Conservation (phyloP, 208 protist species). For the Sergeia podlipaevii region DNA sequence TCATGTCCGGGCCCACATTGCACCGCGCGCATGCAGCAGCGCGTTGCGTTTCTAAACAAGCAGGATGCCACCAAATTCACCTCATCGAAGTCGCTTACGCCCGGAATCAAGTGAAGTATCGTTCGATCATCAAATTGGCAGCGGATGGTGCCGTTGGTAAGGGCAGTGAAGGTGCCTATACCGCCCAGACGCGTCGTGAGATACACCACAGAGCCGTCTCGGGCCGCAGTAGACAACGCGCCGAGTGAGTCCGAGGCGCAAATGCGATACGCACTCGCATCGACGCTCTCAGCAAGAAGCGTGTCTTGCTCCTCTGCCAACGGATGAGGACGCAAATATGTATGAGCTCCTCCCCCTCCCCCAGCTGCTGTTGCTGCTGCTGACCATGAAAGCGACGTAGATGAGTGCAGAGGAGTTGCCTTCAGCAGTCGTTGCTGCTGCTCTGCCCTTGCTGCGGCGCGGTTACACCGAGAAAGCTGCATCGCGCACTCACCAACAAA, state of each 20-base stretch:
- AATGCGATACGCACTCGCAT: no score
- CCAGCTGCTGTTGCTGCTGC: not conserved
- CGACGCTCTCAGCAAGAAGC: constrained; percentile 5
- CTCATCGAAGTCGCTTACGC: constrained; percentile 52
- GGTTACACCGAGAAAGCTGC: constrained; percentile 48
- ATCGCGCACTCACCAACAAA: constrained; percentile 28
- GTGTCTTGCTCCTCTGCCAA: constrained; percentile 5
- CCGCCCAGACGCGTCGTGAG: constrained; percentile 67
- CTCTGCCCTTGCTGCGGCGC: no score
- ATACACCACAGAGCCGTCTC: constrained; percentile 32
- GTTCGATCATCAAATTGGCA: constrained; percentile 81
- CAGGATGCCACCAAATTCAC: constrained; percentile 47
- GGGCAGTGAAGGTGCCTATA: constrained; percentile 71
- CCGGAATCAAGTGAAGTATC: constrained; percentile 65
- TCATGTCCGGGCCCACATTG: constrained; percentile 47
- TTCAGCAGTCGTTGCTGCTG: constrained; percentile 11
- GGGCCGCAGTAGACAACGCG: constrained; percentile 5
- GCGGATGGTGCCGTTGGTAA: constrained; percentile 77
- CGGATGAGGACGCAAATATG: not conserved
- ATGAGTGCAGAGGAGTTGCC: not conserved
- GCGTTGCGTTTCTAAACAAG: constrained; percentile 64
- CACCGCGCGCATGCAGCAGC: constrained; percentile 47
- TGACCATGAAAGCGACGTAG: not conserved
- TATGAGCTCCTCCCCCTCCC: not conserved
- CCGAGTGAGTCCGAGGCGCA: no score